Evolutionary conservation across 139 green algal genomes (phyloP).

Genomic region (Gonium pectorale): DNA sequence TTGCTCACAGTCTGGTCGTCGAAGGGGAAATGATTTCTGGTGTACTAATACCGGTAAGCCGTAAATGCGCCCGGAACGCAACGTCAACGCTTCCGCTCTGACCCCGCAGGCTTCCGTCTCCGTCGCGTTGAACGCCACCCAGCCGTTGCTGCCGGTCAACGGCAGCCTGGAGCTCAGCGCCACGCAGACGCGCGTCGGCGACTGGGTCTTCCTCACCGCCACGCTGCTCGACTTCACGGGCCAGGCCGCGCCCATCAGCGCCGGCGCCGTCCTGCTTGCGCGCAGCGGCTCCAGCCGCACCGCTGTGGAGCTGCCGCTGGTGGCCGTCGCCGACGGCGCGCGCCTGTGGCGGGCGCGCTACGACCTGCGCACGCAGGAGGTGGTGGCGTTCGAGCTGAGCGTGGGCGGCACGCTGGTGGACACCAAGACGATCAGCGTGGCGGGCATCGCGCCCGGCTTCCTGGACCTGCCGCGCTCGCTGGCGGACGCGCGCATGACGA

Average conservation of each 20-base stretch:
- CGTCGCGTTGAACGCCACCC: neutral
- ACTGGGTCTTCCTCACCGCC: constrained; percentile 28
- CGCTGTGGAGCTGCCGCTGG: neutral
- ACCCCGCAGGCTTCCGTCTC: neutral
- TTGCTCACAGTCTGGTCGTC: neutral
- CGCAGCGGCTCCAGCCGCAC: neutral
- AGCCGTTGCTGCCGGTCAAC: neutral
- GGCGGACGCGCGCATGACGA: neutral
- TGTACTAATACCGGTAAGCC: neutral
- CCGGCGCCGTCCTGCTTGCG: neutral
- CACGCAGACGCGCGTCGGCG: neutral
- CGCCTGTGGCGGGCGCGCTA: neutral
- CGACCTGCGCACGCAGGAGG: constrained; percentile 1
- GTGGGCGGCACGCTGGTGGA: neutral
- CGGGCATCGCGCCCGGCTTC: neutral
- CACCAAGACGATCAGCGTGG: neutral
- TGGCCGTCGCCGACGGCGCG: neutral
- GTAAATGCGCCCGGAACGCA: no score
- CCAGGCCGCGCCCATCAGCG: neutral
- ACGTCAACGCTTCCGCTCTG: neutral
- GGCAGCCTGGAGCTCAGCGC: neutral
- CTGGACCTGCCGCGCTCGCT: constrained; percentile 4
- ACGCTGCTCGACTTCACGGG: neutral
- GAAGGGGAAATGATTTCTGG: neutral
- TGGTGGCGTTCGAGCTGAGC: neutral